Evolutionary conservation across 2,329 filamentous ascomycete genomes (phyloP), one percentile per base, ranked within the genome.

Genomic region (Colletotrichum spaethianum): DNA sequence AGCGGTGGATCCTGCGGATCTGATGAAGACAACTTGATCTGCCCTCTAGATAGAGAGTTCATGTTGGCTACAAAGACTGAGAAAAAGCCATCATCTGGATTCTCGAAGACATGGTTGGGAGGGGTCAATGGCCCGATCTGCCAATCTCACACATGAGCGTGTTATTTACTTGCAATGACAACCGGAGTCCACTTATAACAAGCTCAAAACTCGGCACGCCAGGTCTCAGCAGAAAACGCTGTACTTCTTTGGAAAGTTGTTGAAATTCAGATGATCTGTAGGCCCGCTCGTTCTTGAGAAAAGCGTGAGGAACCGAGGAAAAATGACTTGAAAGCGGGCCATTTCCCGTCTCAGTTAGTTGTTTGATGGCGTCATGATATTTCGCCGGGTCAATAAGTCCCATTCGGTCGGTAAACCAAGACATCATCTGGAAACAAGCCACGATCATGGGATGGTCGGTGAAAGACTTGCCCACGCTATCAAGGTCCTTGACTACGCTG

Each of bases 391-490:
- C 64, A 33, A n/a, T 40, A 20, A 71, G 50, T 3, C 18, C 20
- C 64, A 56, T 56, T n/a, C 68, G 61, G 12, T 68, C 48, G 4
- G 68, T 71, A 28, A 71, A 71, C 1, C 68, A 63, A 1, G 56
- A 12, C 31, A 59, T 68, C 68, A 71, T 71, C n/a, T 71, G 68
- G 28, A 71, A 71, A 36, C 68, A 71, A 16, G 64, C 63, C 7
- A 71, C 50, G 9, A 67, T 50, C 63, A 67, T 67, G 33, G 69
- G 65, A 7, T 57, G 68, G 42, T 80, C 80, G 78, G 67, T 20
- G 20, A 28, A 26, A 3, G 53, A 26, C 40, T 65, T 73, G 11
- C 38, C 64, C 3, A 52, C n/a, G 12, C 59, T 28, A 23, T 33
- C 36, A 6, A 64, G 33, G 9, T 70, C 59, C 33, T 70, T 70